These are phyloP conservation scores for Lactarius quietus DNA, from an alignment of 768 basidiomycete genomes.

Conservation along the genomic window DNA sequence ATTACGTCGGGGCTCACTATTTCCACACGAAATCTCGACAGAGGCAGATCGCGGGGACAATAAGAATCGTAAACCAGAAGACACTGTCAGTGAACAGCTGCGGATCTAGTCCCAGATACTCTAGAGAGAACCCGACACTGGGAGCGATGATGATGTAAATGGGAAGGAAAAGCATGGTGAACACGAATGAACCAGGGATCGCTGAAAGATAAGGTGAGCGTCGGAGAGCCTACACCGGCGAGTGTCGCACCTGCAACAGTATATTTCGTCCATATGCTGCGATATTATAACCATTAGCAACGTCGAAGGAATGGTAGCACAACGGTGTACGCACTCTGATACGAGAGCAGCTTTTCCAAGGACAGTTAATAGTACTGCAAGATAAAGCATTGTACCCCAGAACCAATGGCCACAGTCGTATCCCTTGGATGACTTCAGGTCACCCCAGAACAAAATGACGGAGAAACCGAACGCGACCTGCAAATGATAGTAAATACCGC, in stretches of 20 bases:
- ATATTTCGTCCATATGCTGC: conserved; percentile 98
- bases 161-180: conserved; percentile 95
- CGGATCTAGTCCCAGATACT: conserved; percentile 87
- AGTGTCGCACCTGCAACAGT: conserved; percentile 74
- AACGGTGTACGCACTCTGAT: conserved; percentile 73
- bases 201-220: conserved; percentile 43
- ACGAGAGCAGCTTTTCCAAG: conserved; percentile 96
- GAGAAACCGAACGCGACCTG: conserved; percentile 89
- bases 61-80: conserved; percentile 85
- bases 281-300: conserved; percentile 6
- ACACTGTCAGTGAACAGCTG: conserved; percentile 84
- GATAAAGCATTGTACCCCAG: conserved; percentile 97
- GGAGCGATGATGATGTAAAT: conserved; percentile 88
- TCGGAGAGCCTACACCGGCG: background rate
- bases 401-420: conserved; percentile 94
- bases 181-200: conserved; percentile 94
- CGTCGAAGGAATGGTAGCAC: conserved; percentile 10
- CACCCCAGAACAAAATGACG: conserved; percentile 88
- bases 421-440: conserved; percentile 76
- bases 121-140: conserved; percentile 79
- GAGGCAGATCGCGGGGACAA: conserved; percentile 83
- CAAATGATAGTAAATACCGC: background rate
- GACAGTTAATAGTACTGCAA: conserved; percentile 89
- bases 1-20: conserved; percentile 59
- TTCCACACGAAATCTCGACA: conserved; percentile 93